phyloP scores from a whole-genome alignment of 2,329 filamentous ascomycete species.

The Paracamarosporium sp. region DNA sequence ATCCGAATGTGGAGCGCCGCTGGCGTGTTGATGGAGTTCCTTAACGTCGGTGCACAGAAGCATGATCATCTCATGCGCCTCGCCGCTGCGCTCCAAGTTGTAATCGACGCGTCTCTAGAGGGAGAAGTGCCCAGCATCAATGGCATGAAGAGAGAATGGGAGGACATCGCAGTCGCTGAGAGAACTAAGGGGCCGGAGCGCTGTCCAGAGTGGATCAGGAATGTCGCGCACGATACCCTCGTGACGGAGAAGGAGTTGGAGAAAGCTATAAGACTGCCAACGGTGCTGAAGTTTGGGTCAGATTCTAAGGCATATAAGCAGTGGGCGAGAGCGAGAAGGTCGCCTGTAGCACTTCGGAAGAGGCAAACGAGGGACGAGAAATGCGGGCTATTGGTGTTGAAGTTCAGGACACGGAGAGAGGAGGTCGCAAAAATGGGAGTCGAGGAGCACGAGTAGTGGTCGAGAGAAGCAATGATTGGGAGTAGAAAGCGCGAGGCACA shows the following conservation, averaged over 20 bases:
- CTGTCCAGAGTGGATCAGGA: conserved; percentile 3
- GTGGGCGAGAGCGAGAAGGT: conserved; percentile 3
- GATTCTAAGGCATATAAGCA: background rate
- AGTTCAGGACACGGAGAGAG: background rate
- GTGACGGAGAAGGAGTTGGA: conserved; percentile 10
- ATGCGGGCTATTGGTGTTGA: conserved; percentile 4
- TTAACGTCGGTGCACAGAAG: background rate
- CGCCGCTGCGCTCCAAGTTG: background rate
- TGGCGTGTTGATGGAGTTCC: background rate
- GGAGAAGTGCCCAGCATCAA: background rate
- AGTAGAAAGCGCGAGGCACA: background rate
- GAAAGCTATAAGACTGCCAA: background rate
- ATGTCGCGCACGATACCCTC: conserved; percentile 15
- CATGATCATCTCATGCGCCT: conserved; percentile 3
- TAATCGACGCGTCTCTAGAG: background rate
- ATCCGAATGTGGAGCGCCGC: conserved; percentile 11
- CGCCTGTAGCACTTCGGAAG: background rate
- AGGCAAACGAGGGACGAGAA: background rate
- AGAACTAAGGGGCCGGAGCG: background rate
- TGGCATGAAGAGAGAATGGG: background rate
- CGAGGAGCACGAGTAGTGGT: background rate
- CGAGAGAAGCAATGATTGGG: background rate
- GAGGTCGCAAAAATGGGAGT: background rate
- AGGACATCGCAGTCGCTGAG: background rate
- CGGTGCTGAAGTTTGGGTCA: background rate